Evolutionary conservation across 345 rosid species (phyloP).

Genomic region (Dimocarpus longan): DNA sequence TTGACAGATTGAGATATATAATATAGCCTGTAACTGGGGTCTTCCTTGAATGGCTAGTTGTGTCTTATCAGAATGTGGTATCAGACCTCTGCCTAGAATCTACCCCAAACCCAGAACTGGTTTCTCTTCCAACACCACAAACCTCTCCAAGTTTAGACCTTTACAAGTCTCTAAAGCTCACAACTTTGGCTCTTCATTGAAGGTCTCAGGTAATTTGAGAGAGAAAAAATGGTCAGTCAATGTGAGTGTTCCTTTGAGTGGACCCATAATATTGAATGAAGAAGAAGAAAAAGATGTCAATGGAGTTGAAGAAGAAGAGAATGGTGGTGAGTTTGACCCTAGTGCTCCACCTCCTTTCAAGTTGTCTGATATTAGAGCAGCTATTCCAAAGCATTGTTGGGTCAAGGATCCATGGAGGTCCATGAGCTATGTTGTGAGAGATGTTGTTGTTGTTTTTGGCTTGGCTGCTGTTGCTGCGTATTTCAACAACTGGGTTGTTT

Average conservation of each 20-base stretch:
- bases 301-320: constrained; percentile 23
- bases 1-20: not conserved
- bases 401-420: constrained; percentile 84
- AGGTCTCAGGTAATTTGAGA: constrained; percentile 30
- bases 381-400: constrained; percentile 95
- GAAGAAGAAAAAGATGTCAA: constrained; percentile 15
- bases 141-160: constrained; percentile 25
- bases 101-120: constrained; percentile 41
- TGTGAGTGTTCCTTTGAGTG: constrained; percentile 53
- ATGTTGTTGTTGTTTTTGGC: constrained; percentile 63
- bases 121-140: constrained; percentile 12
- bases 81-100: constrained; percentile 49
- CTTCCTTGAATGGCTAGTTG: constrained; percentile 51
- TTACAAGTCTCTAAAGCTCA: constrained; percentile 21
- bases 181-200: constrained; percentile 34
- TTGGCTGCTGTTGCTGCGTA: constrained; percentile 80
- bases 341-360: constrained; percentile 72
- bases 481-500: constrained; percentile 67
- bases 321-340: constrained; percentile 43
- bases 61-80: constrained; percentile 62
- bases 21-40: not conserved
- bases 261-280: constrained; percentile 17
- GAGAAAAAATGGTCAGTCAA: constrained; percentile 50
- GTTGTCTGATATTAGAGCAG: constrained; percentile 70
- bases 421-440: constrained; percentile 77